Evolutionary conservation across 2,329 filamentous ascomycete genomes (phyloP), one percentile per base, ranked within the genome.

Genomic region (Pseudogymnoascus sp.): DNA sequence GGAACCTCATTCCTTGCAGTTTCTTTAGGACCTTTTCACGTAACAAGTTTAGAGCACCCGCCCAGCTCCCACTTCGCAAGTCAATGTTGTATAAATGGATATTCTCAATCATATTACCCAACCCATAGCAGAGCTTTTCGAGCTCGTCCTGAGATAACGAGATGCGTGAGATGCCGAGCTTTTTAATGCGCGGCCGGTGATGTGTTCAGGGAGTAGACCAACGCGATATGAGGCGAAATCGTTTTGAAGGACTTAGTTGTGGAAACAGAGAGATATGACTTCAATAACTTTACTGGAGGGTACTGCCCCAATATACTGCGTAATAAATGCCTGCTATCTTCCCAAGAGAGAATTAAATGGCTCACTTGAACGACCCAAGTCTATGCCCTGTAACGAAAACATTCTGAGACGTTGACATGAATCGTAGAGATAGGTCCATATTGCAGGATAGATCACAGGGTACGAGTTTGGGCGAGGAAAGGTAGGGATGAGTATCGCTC

Each of bases 141-240:
- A 61, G 59, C 21, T 42, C 59, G 11, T 21, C 33, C 13, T 61
- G 59, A 7, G n/a, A 29, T 21, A 61, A n/a, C 13, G 59, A 31
- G 6, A 47, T 31, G 26, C 42, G 24, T 35, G 26, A n/a, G 33
- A 61, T 24, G 6, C 5, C 10, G 13, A 61, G 37, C 14, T 24
- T 26, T 61, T 11, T 61, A 44, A 61, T 61, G 33, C 35, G 37
- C 13, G 37, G 59, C 37, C 59, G 44, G 19, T 61, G 10, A 61
- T 44, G 7, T 37, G 13, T 38, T 29, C 21, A 24, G 42, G 21
- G 10, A 61, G 37, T 35, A 19, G 16, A 29, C 21, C 37, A 14
- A 42, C 26, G 59, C 16, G 37, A 26, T 33, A 44, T 24, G 26
- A 38, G 16, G n/a, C 35, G 6, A 7, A 3, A 29, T 29, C 3